Percentiles rank a stretch among this genome's conserved stretches.
phyloP scores from a whole-genome alignment of 2,329 filamentous ascomycete species.

The Endoconidiophora laricicola region DNA sequence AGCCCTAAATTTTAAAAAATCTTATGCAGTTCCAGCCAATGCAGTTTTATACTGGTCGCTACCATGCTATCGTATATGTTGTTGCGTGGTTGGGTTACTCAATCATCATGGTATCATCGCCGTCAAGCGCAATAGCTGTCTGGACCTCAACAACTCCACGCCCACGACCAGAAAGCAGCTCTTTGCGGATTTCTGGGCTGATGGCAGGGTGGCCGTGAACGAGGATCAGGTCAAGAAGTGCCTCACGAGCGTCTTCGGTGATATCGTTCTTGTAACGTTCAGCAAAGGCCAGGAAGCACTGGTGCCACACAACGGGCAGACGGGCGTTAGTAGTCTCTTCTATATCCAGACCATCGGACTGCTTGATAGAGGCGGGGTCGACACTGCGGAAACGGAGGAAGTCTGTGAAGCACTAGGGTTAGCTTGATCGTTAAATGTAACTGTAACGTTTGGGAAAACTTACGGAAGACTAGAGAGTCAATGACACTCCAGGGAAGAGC shows the following conservation, averaged over 20 bases:
- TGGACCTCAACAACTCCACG: slow-evolving; percentile 44
- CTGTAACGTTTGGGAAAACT: slow-evolving; percentile 2
- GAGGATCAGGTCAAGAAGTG: slow-evolving; percentile 70
- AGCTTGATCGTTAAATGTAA: background rate
- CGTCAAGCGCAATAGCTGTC: slow-evolving; percentile 41
- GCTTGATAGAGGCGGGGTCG: slow-evolving; percentile 39
- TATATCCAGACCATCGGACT: slow-evolving; percentile 31
- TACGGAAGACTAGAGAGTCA: slow-evolving; percentile 69
- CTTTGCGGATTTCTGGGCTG: slow-evolving; percentile 76
- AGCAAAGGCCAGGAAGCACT: slow-evolving; percentile 80
- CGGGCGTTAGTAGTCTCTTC: slow-evolving; percentile 41
- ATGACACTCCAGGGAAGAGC: slow-evolving; percentile 89
- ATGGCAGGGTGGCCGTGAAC: slow-evolving; percentile 76
- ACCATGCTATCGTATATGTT: too few species aligned
- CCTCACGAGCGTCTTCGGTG: slow-evolving; percentile 86
- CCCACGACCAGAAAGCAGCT: slow-evolving; percentile 74
- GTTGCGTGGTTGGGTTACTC: too few species aligned
- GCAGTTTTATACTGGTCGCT: too few species aligned
- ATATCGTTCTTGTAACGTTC: slow-evolving; percentile 92
- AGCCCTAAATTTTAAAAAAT: slow-evolving; percentile 11
- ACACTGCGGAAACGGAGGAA: slow-evolving; percentile 75
- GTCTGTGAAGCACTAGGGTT: slow-evolving; percentile 29
- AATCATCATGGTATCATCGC: slow-evolving; percentile 77
- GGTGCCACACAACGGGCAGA: slow-evolving; percentile 90
- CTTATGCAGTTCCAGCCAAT: background rate